Evolutionary conservation across 805 yeast species (phyloP).

Genomic region (Tetrapisispora arboricola): DNA sequence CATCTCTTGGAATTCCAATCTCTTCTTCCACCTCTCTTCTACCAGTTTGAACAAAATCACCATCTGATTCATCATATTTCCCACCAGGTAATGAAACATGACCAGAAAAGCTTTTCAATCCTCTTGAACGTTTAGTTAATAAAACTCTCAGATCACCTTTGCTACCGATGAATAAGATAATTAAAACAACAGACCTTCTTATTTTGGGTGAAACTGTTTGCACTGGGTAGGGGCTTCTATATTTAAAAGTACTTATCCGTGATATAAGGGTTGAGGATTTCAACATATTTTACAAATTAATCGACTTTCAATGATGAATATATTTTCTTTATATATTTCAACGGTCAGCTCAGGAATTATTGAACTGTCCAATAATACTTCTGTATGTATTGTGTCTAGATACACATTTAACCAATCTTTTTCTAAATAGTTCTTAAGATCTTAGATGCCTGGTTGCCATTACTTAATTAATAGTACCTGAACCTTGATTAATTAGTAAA

Average conservation of each 20-base stretch:
- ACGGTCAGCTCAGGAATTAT: too few relatives aligned
- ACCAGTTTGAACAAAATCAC: constrained; percentile 62
- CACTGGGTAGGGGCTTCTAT: constrained; percentile 12
- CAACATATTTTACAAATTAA: background rate
- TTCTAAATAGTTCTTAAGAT: too few relatives aligned
- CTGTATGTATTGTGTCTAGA: too few relatives aligned
- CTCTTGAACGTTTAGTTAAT: constrained; percentile 65
- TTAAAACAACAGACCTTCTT: constrained; percentile 71
- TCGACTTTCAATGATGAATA: too few relatives aligned
- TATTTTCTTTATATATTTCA: too few relatives aligned
- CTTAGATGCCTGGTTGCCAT: too few relatives aligned
- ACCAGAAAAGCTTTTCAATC: constrained; percentile 68
- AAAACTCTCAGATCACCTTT: constrained; percentile 68
- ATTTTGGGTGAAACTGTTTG: constrained; percentile 59
- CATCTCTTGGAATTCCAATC: constrained; percentile 55
- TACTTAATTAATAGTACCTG: too few relatives aligned
- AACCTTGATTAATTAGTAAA: too few relatives aligned
- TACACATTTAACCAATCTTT: too few relatives aligned
- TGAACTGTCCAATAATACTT: too few relatives aligned
- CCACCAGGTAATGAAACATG: constrained; percentile 94
- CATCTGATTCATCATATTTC: constrained; percentile 61
- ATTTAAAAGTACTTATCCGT: background rate
- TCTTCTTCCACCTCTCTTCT: constrained; percentile 83
- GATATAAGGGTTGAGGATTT: background rate
- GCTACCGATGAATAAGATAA: constrained; percentile 62